A percentile compares a stretch with the other conserved stretches of the same genome.
These are phyloP conservation scores for Candida schatavii DNA, from an alignment of 805 yeast species.

Conservation along the genomic window DNA sequence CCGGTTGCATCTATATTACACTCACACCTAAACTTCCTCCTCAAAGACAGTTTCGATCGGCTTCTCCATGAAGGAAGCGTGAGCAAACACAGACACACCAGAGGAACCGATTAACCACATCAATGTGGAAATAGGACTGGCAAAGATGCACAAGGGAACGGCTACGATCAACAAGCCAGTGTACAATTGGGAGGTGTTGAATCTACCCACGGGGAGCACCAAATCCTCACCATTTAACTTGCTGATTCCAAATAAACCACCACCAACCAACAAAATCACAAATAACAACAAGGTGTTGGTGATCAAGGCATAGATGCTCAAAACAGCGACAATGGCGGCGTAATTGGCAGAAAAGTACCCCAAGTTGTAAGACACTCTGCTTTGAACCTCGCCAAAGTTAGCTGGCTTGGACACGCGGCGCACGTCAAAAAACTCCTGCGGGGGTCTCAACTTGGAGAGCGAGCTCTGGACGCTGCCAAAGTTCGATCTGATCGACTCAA, in stretches of 20 bases:
- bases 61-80: slow-evolving; percentile 89
- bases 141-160: slow-evolving; percentile 78
- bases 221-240: slow-evolving; percentile 82
- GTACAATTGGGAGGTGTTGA: slow-evolving; percentile 78
- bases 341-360: slow-evolving; percentile 88
- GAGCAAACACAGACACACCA: slow-evolving; percentile 72
- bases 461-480: slow-evolving; percentile 56
- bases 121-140: slow-evolving; percentile 85
- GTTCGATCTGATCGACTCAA: slow-evolving; percentile 44
- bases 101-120: slow-evolving; percentile 92
- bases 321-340: slow-evolving; percentile 63
- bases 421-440: slow-evolving; percentile 90
- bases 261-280: slow-evolving; percentile 68
- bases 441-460: slow-evolving; percentile 74
- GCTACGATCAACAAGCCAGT: slow-evolving; percentile 75
- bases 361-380: slow-evolving; percentile 82
- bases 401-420: slow-evolving; percentile 88
- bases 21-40: slow-evolving; percentile 58
- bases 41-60: slow-evolving; percentile 94
- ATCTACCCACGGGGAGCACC: slow-evolving; percentile 65
- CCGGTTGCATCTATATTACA: neutral
- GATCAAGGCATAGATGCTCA: slow-evolving; percentile 80
- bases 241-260: slow-evolving; percentile 76
- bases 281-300: slow-evolving; percentile 83
- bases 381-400: slow-evolving; percentile 84